These are phyloP conservation scores for Amanita rimosa DNA, from an alignment of 768 basidiomycete species.

Conservation along the genomic window DNA sequence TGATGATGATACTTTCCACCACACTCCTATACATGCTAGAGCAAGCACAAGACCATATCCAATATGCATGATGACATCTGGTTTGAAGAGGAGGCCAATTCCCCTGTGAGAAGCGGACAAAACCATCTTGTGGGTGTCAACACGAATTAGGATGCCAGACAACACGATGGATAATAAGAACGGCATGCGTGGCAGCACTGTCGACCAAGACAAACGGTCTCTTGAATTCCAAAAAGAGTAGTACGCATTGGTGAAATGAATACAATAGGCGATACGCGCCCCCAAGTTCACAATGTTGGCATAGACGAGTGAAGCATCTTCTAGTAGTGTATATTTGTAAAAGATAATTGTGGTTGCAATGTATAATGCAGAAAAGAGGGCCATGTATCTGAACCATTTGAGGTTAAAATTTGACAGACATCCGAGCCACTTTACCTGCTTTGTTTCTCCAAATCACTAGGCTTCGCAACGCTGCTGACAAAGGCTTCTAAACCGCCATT, in stretches of 20 bases:
- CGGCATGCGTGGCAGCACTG: neutral
- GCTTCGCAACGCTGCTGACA: slow-evolving; percentile 64
- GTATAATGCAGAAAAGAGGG: slow-evolving; percentile 62
- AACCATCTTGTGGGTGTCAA: neutral
- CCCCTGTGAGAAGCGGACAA: slow-evolving; percentile 2
- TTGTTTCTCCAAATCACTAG: slow-evolving; percentile 57
- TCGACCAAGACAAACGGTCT: slow-evolving; percentile 3
- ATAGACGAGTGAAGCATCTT: slow-evolving; percentile 64
- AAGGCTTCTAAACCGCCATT: slow-evolving; percentile 94
- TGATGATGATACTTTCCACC: slow-evolving; percentile 6
- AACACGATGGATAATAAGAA: neutral
- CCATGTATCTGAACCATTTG: slow-evolving; percentile 46
- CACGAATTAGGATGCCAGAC: neutral
- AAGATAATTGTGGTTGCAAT: slow-evolving; percentile 38
- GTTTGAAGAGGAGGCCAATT: slow-evolving; percentile 3
- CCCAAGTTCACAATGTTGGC: slow-evolving; percentile 64
- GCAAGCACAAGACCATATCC: slow-evolving; percentile 7
- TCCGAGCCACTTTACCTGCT: slow-evolving; percentile 32
- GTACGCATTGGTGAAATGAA: slow-evolving; percentile 35
- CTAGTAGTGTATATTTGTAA: slow-evolving; percentile 31
- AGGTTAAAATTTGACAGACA: neutral
- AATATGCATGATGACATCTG: slow-evolving; percentile 4
- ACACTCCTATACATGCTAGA: slow-evolving; percentile 7
- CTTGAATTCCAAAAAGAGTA: slow-evolving; percentile 14
- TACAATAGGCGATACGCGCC: slow-evolving; percentile 51